Percentiles rank a stretch among this genome's conserved stretches.
These are phyloP conservation scores for Colletotrichum cuscutae DNA, from an alignment of 2,329 filamentous ascomycete genomes.

Conservation along the genomic window DNA sequence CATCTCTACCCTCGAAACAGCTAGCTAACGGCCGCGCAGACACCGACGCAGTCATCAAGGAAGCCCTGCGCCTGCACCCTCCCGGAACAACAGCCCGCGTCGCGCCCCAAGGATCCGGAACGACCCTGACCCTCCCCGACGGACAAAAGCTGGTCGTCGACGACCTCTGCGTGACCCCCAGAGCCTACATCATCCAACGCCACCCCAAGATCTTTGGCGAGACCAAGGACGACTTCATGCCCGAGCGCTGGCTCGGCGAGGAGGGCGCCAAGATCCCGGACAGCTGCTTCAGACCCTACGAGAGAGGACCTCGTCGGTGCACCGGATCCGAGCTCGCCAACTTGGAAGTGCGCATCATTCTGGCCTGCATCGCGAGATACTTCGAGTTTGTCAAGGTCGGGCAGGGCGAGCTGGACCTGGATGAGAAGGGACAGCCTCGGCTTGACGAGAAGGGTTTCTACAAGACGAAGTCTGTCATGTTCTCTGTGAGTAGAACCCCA, in stretches of 20 bases:
- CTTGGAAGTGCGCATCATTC: slow-evolving; percentile 15
- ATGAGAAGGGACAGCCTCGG: slow-evolving; percentile 9
- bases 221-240: slow-evolving; percentile 47
- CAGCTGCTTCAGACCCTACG: slow-evolving; percentile 23
- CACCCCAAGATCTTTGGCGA: slow-evolving; percentile 46
- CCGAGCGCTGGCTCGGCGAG: slow-evolving; percentile 50
- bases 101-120: slow-evolving; percentile 27
- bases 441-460: slow-evolving; percentile 25
- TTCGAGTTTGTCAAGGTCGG: slow-evolving; percentile 31
- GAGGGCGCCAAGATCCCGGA: slow-evolving; percentile 23
- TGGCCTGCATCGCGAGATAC: slow-evolving; percentile 19
- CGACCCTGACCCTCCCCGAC: slow-evolving; percentile 40
- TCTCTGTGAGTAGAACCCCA: slow-evolving; percentile 11
- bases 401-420: slow-evolving; percentile 26
- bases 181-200: slow-evolving; percentile 46
- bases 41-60: slow-evolving; percentile 49
- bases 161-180: slow-evolving; percentile 46
- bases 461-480: slow-evolving; percentile 27
- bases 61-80: slow-evolving; percentile 47
- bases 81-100: slow-evolving; percentile 45
- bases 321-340: slow-evolving; percentile 27
- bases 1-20: no score
- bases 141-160: slow-evolving; percentile 44
- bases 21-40: slow-evolving; percentile 27
- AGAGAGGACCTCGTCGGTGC: slow-evolving; percentile 22